Evolutionary conservation across 495 filamentous ascomycete species (phyloP).

Genomic region (Acidiella bohemica): DNA sequence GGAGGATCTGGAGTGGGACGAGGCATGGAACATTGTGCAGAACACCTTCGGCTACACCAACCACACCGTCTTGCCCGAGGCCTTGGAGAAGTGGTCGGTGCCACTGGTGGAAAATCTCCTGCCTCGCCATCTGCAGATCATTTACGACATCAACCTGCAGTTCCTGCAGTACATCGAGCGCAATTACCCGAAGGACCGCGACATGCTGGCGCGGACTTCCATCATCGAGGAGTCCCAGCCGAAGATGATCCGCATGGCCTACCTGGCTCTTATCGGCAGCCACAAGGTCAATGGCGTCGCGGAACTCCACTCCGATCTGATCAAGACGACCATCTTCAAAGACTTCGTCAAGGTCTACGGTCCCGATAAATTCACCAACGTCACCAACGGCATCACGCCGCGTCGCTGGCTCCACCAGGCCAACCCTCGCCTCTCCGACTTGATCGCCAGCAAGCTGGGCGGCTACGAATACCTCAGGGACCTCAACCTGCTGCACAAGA

Average conservation of each 20-base stretch:
- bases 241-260: constrained; percentile 98
- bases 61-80: constrained; percentile 93
- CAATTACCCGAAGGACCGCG: constrained; percentile 76
- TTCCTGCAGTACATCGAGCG: constrained; percentile 86
- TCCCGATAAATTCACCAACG: constrained; percentile 93
- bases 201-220: constrained; percentile 71
- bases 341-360: constrained; percentile 93
- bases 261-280: constrained; percentile 85
- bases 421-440: constrained; percentile 79
- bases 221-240: constrained; percentile 95
- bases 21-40: constrained; percentile 63
- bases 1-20: constrained; percentile 86
- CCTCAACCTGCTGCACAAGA: constrained; percentile 65
- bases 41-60: constrained; percentile 90
- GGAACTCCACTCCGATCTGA: constrained; percentile 90
- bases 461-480: constrained; percentile 76
- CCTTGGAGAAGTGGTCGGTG: constrained; percentile 97
- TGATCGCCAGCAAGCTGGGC: constrained; percentile 81
- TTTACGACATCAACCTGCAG: constrained; percentile 93
- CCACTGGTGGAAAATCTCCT: constrained; percentile 82
- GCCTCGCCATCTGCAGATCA: constrained; percentile 87
- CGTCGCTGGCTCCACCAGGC: constrained; percentile 95
- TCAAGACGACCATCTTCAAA: constrained; percentile 88
- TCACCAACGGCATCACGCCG: constrained; percentile 95
- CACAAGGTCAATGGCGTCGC: constrained; percentile 99